Evolutionary conservation across 495 filamentous ascomycete genomes (phyloP).

Genomic region (Aspergillus ellipticus): DNA sequence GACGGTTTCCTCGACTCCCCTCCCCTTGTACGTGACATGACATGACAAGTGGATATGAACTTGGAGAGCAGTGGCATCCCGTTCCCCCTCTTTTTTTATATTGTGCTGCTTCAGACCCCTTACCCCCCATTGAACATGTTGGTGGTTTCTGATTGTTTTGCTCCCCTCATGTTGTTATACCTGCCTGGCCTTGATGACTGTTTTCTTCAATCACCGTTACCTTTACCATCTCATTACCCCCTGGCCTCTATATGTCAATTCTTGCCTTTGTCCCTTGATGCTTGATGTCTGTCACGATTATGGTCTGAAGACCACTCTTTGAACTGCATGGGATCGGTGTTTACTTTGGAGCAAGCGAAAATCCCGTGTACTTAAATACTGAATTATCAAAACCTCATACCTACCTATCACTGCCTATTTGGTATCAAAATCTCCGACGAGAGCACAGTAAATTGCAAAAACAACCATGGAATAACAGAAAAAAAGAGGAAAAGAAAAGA

Average conservation of each 20-base stretch:
- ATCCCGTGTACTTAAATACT: conserved; percentile 29
- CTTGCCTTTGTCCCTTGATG: conserved; percentile 18
- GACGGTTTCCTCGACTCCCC: conserved; percentile 22
- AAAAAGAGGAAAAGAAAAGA: neutral
- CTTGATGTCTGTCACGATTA: conserved; percentile 36
- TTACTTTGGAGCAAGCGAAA: conserved; percentile 37
- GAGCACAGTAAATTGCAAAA: neutral
- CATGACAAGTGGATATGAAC: conserved; percentile 22
- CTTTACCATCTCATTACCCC: conserved; percentile 10
- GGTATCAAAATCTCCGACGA: neutral
- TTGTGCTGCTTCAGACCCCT: conserved; percentile 9
- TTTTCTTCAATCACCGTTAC: conserved; percentile 8
- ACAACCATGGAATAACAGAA: neutral
- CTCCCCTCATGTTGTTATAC: conserved; percentile 16
- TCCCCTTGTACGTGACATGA: conserved; percentile 24
- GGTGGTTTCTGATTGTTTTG: conserved; percentile 21
- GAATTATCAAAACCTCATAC: conserved; percentile 8
- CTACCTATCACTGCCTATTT: conserved; percentile 9
- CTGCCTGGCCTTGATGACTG: conserved; percentile 12
- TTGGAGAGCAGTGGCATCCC: conserved; percentile 22
- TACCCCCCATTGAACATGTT: conserved; percentile 2
- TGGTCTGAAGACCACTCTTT: conserved; percentile 31
- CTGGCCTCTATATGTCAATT: conserved; percentile 17
- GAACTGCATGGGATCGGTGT: conserved; percentile 49
- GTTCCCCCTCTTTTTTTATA: conserved; percentile 4